Conservation (phyloP, 2,329 filamentous ascomycete species). For the Botrytis squamosa region DNA sequence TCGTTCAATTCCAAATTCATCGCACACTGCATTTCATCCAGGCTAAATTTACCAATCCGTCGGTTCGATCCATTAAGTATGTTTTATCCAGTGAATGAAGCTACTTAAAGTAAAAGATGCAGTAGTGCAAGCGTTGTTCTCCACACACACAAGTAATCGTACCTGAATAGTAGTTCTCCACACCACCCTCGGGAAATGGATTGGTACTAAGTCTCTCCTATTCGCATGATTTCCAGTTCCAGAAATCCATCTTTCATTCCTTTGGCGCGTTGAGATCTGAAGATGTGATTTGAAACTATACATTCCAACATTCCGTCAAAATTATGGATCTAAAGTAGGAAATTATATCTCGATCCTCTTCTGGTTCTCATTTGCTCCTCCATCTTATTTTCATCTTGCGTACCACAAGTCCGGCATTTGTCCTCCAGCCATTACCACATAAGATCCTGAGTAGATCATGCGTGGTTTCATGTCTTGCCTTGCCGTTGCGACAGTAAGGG, state of each 20-base stretch:
- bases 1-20: neutral
- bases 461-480: neutral
- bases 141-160: neutral
- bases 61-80: neutral
- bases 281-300: neutral
- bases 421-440: neutral
- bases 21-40: neutral
- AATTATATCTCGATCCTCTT: neutral
- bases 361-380: neutral
- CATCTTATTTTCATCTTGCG: neutral
- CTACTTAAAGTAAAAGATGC: neutral
- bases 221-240: neutral
- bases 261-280: neutral
- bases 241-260: neutral
- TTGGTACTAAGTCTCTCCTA: neutral
- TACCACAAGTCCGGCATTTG: neutral
- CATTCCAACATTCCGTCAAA: neutral
- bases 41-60: neutral
- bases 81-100: neutral
- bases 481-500: neutral
- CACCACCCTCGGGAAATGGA: neutral
- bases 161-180: neutral
- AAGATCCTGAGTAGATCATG: neutral
- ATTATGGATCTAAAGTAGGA: neutral
- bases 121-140: neutral